These are phyloP conservation scores for Cyberlindnera lachancei DNA, from an alignment of 805 yeast species.

Conservation along the genomic window DNA sequence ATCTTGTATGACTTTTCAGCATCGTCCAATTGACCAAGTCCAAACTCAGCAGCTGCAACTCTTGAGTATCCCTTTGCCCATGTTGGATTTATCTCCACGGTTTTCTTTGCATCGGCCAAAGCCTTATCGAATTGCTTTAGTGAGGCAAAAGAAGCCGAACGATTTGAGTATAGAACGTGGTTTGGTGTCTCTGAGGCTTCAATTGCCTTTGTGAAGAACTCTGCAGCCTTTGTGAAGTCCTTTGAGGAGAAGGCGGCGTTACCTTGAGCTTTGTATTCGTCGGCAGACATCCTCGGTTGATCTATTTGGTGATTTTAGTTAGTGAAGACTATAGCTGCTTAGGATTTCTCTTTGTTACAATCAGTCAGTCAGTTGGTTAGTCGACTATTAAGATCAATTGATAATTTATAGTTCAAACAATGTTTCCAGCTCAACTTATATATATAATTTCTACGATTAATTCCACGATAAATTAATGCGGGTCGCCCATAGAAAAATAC, in stretches of 20 bases:
- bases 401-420: too few relatives aligned
- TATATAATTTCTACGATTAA: too few relatives aligned
- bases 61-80: slow-evolving; percentile 97
- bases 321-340: too few relatives aligned
- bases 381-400: too few relatives aligned
- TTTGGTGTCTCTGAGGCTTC: slow-evolving; percentile 76
- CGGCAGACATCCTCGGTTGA: slow-evolving; percentile 43
- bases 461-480: too few relatives aligned
- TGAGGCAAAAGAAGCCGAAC: slow-evolving; percentile 89
- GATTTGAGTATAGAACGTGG: slow-evolving; percentile 87
- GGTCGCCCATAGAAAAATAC: too few relatives aligned
- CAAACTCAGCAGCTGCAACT: slow-evolving; percentile 87
- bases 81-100: slow-evolving; percentile 69
- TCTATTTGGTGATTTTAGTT: neutral
- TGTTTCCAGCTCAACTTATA: too few relatives aligned
- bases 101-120: slow-evolving; percentile 74
- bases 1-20: slow-evolving; percentile 67
- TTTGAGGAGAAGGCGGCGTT: slow-evolving; percentile 88
- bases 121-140: slow-evolving; percentile 68
- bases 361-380: too few relatives aligned
- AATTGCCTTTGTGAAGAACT: slow-evolving; percentile 78
- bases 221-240: slow-evolving; percentile 75
- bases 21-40: slow-evolving; percentile 72
- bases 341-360: too few relatives aligned
- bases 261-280: slow-evolving; percentile 83